Base-by-base conservation (phyloP, 2,329 filamentous ascomycete genomes). In the Cryphonectria carpinicola region DNA sequence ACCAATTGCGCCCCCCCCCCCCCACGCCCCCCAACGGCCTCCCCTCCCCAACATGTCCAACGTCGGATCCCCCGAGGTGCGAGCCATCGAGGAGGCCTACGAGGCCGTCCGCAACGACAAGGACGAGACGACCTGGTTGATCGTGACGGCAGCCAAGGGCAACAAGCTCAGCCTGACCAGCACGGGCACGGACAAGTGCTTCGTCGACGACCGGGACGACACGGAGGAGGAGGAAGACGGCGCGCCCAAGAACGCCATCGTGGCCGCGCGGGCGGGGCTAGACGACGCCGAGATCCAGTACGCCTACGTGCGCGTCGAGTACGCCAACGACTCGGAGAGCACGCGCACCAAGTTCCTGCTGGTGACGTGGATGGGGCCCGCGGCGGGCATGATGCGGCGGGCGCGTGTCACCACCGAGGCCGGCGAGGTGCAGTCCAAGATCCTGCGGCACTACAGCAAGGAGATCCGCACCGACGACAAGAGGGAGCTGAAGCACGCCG, bases 271-370 rank as follows among this genome's bases (percentile, higher is more conserved):
- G n/a, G 76, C 76, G 43, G 80, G 83, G 73, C 82, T 92, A 14
- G 88, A 89, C 78, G 84, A 89, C 76, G 76, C 78, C 49, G 84
- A 90, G 80, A 89, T 89, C 69, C 88, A 90, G 79, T 92, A 91
- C 82, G 89, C 84, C 69, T 92, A 92, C 81, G 87, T 84, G 75
- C 87, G 89, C 41, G 82, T 91, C 78, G 89, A 92, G 82, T 89
- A 92, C 79, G 89, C 89, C 78, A 92, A 92, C 82, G 90, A 93
- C 79, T 87, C 87, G 74, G 90, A 93, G 83, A 88, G 85, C 80
- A 89, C 83, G 77, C 84, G 90, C 52, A 87, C 91, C 77, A 93
- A 93, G 82, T 92, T 92, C 77, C 86, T 83, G 65, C 84, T 93
- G 65, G 81, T 92, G 43, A 85, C 91, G 74, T 93, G 90, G 90